Evolutionary conservation across 1,139 yeast genomes (phyloP), one percentile per base, ranked within the genome.

Genomic region (Blastobotrys malaysiensis): DNA sequence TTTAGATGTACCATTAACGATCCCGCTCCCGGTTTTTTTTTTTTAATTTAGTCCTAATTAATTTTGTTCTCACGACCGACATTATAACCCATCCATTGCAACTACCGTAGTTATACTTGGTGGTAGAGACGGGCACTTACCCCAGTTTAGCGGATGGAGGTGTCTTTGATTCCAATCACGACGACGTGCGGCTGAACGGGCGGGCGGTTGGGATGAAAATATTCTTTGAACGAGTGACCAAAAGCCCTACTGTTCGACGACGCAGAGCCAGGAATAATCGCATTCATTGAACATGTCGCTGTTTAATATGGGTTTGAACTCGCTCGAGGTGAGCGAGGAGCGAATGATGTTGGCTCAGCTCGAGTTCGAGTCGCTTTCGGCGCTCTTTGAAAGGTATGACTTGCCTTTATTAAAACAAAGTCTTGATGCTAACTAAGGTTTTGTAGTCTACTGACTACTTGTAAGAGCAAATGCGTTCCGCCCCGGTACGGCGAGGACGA

Each of bases 401-500:
- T n/a, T n/a, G n/a, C n/a, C n/a, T n/a, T n/a, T n/a, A n/a, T n/a
- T n/a, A n/a, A n/a, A n/a, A n/a, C n/a, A n/a, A n/a, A n/a, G n/a
- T n/a, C n/a, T n/a, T n/a, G 9, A 4, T 22, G 13, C 47, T 20
- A 43, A 44, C 24, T 3, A 31, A 4, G 14, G 46, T 13, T 20
- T 16, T 52, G 5, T 46, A 75, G 77, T 56, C 74, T 87, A 62
- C 72, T 86, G 47, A 65, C 71, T 22, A 76, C 77, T 18, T 88
- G 96, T 69, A 76, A 78, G 52, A 65, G 70, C 55, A 90, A 90
- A 69, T 90, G 98, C 69, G 77, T 90, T 48, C 84, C 84, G 7
- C 83, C 81, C 20, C 78, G 77, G 54, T 90, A 86, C 69, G 91
- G 89, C 18, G 97, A 90, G 65, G 78, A 81, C 14, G 97, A 90